Conservation (phyloP, 2,329 filamentous ascomycete genomes). For the Aspergillus terreus region DNA sequence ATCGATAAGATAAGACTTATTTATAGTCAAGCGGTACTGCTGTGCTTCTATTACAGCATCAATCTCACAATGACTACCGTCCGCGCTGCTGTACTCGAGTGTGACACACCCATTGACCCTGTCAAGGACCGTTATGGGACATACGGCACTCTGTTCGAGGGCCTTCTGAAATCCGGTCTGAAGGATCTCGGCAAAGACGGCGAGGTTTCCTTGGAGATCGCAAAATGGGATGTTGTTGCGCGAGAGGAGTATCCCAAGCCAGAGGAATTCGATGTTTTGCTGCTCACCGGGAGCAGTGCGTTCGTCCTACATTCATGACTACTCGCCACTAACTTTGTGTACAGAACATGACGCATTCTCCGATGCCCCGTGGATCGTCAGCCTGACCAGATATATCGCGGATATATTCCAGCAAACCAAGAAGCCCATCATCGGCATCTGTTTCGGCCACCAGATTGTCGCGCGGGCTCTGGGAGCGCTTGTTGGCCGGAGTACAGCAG, state of each 20-base stretch:
- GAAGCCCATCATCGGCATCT: conserved; percentile 43
- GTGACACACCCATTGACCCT: conserved; percentile 27
- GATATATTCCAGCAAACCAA: conserved; percentile 15
- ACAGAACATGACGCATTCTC: conserved; percentile 40
- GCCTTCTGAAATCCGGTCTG: conserved; percentile 19
- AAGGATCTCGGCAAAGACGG: conserved; percentile 4
- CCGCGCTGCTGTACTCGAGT: conserved; percentile 26
- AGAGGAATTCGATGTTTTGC: conserved; percentile 21
- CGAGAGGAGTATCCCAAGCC: conserved; percentile 19
- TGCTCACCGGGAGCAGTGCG: conserved; percentile 31
- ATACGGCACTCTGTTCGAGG: conserved; percentile 27
- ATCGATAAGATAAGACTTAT: conserved; percentile 10
- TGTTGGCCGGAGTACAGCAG: conserved; percentile 37
- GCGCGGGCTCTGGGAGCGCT: conserved; percentile 39
- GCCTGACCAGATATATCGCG: conserved; percentile 40
- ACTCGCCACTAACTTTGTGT: not conserved
- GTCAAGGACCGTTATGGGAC: conserved; percentile 15
- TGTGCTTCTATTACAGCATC: not conserved
- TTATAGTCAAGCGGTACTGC: too few species aligned
- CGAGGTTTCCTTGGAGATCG: conserved; percentile 12
- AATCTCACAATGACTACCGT: conserved; percentile 7
- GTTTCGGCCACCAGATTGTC: conserved; percentile 50
- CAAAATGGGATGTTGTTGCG: conserved; percentile 24
- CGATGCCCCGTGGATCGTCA: conserved; percentile 45
- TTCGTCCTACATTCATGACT: not conserved